Percentiles rank a stretch among this genome's conserved stretches.
Conservation (phyloP, 1,284 basidiomycete species). For the Wallemia hederae region DNA sequence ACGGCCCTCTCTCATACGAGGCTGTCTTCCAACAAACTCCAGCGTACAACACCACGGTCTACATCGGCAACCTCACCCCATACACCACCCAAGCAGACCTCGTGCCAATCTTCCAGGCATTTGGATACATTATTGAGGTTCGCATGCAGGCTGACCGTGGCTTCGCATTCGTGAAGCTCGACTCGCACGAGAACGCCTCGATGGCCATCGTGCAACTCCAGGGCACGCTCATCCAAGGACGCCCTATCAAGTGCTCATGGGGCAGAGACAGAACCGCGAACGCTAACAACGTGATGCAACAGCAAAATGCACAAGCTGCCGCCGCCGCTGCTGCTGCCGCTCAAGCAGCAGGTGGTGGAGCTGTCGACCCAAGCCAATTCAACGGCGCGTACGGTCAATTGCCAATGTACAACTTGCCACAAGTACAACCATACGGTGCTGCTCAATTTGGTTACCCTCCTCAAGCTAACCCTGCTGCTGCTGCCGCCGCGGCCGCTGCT, state of each 20-base stretch:
- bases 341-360: slow-evolving; percentile 25
- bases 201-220: slow-evolving; percentile 86
- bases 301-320: background rate
- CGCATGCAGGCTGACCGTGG: slow-evolving; percentile 94
- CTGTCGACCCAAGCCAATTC: slow-evolving; percentile 24
- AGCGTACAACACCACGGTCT: slow-evolving; percentile 76
- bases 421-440: slow-evolving; percentile 35
- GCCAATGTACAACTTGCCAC: slow-evolving; percentile 64
- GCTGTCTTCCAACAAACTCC: slow-evolving; percentile 64
- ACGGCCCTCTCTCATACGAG: slow-evolving; percentile 62
- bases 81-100: slow-evolving; percentile 85
- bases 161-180: slow-evolving; percentile 92
- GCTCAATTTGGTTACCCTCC: slow-evolving; percentile 32
- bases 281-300: slow-evolving; percentile 17
- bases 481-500: slow-evolving; percentile 22
- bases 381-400: slow-evolving; percentile 11
- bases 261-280: slow-evolving; percentile 45
- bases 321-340: slow-evolving; percentile 24
- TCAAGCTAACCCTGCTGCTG: slow-evolving; percentile 11
- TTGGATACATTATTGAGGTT: slow-evolving; percentile 89
- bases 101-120: slow-evolving; percentile 82
- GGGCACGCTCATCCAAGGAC: slow-evolving; percentile 77
- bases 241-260: slow-evolving; percentile 93
- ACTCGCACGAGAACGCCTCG: slow-evolving; percentile 88
- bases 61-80: slow-evolving; percentile 90